Evolutionary conservation across 2,329 filamentous ascomycete species (phyloP), one percentile per base, ranked within the genome.

Genomic region (Phaeomoniella chlamydospora): DNA sequence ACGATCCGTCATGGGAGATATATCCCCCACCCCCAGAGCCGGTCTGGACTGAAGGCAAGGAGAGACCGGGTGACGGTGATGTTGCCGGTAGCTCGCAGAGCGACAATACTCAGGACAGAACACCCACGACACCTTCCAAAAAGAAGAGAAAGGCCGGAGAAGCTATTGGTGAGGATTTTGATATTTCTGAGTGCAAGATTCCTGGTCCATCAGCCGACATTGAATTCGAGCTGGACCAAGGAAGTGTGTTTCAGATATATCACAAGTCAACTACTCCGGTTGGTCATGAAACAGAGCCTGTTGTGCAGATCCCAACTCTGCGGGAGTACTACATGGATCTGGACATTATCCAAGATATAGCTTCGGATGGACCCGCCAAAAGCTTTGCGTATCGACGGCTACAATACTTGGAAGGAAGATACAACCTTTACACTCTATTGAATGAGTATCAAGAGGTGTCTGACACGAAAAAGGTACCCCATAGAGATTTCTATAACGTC

Each of bases 401-500:
- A 33, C 88, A 94, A 49, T 98, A 96, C 54, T 65, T 98, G 5
- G 90, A 98, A 61, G 88, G 86, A 41, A 94, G 94, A 54, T 98
- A 94, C 61, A 93, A 94, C 53, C 70, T 98, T 15, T 94, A 98
- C 53, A 74, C 78, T 15, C 72, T 98, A 18, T 65, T 96, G 39
- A 96, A 98, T 53, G 90, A 94, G 56, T 96, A 96, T 47, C 87
- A 96, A 53, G 90, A 98, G 58, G 90, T 92, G 36, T 88, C 90
- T 40, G 90, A 98, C 63, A 94, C 84, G 56, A 98, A 98, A 58
- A 88, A 83, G 49, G 90, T 96, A 37, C 90, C 90, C 2, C 90
- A 98, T 58, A 77, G 90, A 64, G 90, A 98, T 59, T 98, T 98
- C 54, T 98, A 98, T 66, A 98, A 98, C 53, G 90, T 98, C 34